Conservation (phyloP, 2,329 filamentous ascomycete genomes). For the Ramichloridium luteum region DNA sequence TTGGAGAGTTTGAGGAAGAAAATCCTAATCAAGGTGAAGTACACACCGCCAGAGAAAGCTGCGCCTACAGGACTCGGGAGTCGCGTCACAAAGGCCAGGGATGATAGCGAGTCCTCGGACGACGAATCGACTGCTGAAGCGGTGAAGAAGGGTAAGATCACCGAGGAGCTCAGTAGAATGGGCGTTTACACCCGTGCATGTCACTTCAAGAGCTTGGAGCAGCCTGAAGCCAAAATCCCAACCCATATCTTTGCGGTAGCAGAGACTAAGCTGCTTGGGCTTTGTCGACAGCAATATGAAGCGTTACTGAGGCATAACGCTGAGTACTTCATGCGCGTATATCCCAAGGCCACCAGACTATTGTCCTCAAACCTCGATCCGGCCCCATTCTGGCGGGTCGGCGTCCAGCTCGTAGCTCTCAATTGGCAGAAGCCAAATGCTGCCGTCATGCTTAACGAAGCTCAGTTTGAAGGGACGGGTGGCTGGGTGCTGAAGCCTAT, state of each 20-base stretch:
- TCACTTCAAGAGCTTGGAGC: conserved; percentile 61
- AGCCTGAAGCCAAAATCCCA: conserved; percentile 45
- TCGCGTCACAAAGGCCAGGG: conserved; percentile 6
- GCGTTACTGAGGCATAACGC: conserved; percentile 71
- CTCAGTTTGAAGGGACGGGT: conserved; percentile 69
- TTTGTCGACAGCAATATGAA: conserved; percentile 42
- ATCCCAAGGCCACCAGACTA: conserved; percentile 71
- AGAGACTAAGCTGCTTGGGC: conserved; percentile 53
- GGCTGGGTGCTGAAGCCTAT: conserved; percentile 80
- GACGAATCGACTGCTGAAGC: conserved; percentile 28
- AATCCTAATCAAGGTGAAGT: conserved; percentile 50
- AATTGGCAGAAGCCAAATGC: conserved; percentile 91
- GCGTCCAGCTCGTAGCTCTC: conserved; percentile 69
- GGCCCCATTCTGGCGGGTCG: conserved; percentile 71
- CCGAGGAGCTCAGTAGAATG: conserved; percentile 57
- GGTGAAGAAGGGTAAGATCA: conserved; percentile 47
- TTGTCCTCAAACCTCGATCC: conserved; percentile 81
- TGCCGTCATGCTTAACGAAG: conserved; percentile 92
- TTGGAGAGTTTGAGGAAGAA: conserved; percentile 59
- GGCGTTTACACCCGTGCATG: conserved; percentile 82
- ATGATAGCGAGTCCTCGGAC: conserved; percentile 14
- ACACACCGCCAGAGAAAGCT: conserved; percentile 28
- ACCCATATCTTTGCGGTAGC: conserved; percentile 54
- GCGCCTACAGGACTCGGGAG: conserved; percentile 2
- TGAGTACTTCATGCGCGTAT: conserved; percentile 72